phyloP scores from a whole-genome alignment of 805 yeast genomes.

The Hanseniaspora guilliermondii region DNA sequence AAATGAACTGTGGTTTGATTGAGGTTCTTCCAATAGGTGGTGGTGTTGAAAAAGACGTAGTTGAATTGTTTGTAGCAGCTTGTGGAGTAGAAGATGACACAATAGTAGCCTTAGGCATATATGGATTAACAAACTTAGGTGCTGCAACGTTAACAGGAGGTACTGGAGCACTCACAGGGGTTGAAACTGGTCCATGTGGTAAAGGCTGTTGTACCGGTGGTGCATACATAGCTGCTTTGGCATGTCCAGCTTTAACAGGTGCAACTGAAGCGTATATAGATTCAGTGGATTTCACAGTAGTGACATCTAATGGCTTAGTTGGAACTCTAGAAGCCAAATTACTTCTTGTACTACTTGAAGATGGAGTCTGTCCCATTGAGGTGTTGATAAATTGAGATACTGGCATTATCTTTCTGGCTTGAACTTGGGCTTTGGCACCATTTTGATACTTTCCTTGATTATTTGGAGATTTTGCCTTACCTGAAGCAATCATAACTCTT shows the following conservation, averaged over 20 bases:
- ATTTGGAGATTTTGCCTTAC: conserved; percentile 20
- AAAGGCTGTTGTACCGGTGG: conserved; percentile 6
- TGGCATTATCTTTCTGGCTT: not conserved
- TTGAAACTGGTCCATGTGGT: not conserved
- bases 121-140: conserved; percentile 6
- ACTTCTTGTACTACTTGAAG: not conserved
- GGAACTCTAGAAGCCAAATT: conserved; percentile 7
- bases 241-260: conserved; percentile 2
- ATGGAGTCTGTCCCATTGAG: not conserved
- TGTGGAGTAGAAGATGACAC: conserved; percentile 19
- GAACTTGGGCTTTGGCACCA: conserved; percentile 1
- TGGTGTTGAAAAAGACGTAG: conserved; percentile 17
- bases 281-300: not conserved
- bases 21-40: conserved; percentile 16
- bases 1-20: conserved; percentile 13
- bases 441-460: conserved; percentile 9
- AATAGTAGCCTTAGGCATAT: conserved; percentile 11
- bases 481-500: conserved; percentile 59
- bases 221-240: conserved; percentile 12
- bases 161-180: not conserved
- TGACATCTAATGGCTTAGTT: not conserved
- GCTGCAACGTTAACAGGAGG: not conserved
- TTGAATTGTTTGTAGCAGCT: conserved; percentile 21
- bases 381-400: not conserved
- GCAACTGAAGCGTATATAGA: conserved; percentile 8